Conservation (phyloP, 441 rosid species). For the Populus hybrid region DNA sequence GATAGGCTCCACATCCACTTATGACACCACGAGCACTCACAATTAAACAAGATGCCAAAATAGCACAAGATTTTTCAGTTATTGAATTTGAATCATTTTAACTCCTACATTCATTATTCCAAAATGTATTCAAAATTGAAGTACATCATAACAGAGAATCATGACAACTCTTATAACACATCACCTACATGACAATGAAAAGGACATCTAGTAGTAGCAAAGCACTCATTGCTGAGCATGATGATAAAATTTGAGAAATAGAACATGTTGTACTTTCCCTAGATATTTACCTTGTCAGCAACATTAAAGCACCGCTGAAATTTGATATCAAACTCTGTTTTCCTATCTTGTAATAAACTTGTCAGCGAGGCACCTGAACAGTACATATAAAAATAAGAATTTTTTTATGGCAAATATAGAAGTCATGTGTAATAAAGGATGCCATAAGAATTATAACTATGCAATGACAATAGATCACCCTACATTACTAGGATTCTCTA, state of each 20-base stretch:
- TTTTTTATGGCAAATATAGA: background rate
- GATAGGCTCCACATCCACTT: background rate
- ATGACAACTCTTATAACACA: background rate
- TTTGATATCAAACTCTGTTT: slow-evolving; percentile 66
- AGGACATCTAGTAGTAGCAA: slow-evolving; percentile 13
- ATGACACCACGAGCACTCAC: background rate
- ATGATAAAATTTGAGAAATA: background rate
- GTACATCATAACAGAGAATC: background rate
- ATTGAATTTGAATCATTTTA: background rate
- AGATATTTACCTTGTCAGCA: slow-evolving; percentile 59
- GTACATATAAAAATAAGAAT: slow-evolving; percentile 13
- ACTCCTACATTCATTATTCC: background rate
- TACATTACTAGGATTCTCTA: background rate
- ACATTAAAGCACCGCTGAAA: slow-evolving; percentile 59
- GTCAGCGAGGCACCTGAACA: slow-evolving; percentile 57
- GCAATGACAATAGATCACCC: slow-evolving; percentile 1
- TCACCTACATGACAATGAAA: slow-evolving; percentile 8
- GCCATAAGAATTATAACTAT: background rate
- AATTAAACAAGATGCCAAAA: background rate
- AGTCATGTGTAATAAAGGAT: background rate
- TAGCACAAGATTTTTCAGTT: background rate
- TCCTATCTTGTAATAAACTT: slow-evolving; percentile 54
- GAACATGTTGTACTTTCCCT: background rate
- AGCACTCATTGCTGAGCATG: background rate
- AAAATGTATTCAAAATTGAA: slow-evolving; percentile 1